Percentiles rank a stretch among this genome's conserved stretches.
Evolutionary conservation across 1,139 yeast genomes (phyloP).

Genomic region (Magnusiomyces suaveolens): DNA sequence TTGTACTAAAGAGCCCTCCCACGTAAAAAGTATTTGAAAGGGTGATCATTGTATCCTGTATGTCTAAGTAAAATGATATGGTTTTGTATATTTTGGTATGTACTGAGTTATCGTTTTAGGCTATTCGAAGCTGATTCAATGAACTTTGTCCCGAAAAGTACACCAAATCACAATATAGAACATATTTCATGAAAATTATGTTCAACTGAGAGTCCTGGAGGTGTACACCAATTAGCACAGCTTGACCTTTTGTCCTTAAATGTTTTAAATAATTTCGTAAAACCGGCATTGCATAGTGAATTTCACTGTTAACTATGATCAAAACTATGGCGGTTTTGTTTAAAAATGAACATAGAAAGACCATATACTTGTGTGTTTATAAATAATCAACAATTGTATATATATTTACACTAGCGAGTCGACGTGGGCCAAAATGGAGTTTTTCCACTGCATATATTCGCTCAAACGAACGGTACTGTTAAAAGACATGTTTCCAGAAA

Average conservation of each 20-base stretch:
- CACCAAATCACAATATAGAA: too few relatives aligned
- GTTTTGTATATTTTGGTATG: too few relatives aligned
- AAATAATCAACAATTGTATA: constrained; percentile 1
- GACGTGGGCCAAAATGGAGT: constrained; percentile 4
- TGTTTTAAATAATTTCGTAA: too few relatives aligned
- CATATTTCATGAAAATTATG: too few relatives aligned
- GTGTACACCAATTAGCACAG: too few relatives aligned
- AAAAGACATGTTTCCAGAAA: constrained; percentile 15
- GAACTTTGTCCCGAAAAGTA: too few relatives aligned
- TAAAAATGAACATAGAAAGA: constrained; percentile 36
- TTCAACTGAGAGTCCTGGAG: too few relatives aligned
- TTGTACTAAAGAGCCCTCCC: constrained; percentile 41
- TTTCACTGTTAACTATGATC: constrained; percentile 31
- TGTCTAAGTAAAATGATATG: constrained; percentile 17
- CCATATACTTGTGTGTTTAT: constrained; percentile 33
- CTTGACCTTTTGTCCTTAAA: too few relatives aligned
- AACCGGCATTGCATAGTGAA: too few relatives aligned
- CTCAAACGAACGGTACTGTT: constrained; percentile 16
- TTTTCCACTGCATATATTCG: constrained; percentile 21
- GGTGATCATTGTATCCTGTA: constrained; percentile 39
- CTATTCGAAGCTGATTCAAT: too few relatives aligned
- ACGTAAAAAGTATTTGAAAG: constrained; percentile 46
- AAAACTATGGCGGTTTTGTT: constrained; percentile 30
- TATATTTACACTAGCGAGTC: background rate
- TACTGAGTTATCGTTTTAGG: too few relatives aligned